A percentile compares a stretch with the other conserved stretches of the same genome.
These are phyloP conservation scores for Salvia splendens DNA, from an alignment of 257 asterid species.

Conservation along the genomic window DNA sequence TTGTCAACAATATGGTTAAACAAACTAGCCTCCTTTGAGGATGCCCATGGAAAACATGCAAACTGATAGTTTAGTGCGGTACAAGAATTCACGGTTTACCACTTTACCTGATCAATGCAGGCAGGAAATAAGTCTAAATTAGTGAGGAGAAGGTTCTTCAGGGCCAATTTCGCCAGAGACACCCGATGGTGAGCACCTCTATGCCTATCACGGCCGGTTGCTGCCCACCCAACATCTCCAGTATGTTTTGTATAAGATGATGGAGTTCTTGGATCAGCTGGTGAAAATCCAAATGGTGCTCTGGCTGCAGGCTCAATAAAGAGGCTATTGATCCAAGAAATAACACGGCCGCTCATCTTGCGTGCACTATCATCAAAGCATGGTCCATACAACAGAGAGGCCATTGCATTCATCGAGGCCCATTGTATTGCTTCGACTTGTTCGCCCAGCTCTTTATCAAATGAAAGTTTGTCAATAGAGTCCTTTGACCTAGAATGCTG, in stretches of 20 bases:
- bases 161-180: slow-evolving; percentile 87
- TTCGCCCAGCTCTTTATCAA: slow-evolving; percentile 89
- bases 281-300: slow-evolving; percentile 97
- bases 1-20: slow-evolving; percentile 24
- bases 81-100: slow-evolving; percentile 40
- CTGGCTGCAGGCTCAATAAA: slow-evolving; percentile 97
- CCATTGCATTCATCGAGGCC: slow-evolving; percentile 99
- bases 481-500: slow-evolving; percentile 97
- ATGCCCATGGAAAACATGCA: slow-evolving; percentile 19
- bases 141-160: slow-evolving; percentile 91
- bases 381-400: slow-evolving; percentile 92
- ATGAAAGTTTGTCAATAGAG: slow-evolving; percentile 89
- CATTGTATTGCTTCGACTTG: slow-evolving; percentile 99
- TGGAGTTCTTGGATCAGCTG: slow-evolving; percentile 99
- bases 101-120: slow-evolving; percentile 95
- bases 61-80: slow-evolving; percentile 1
- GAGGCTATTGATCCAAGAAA: slow-evolving; percentile 97
- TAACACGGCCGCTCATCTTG: slow-evolving; percentile 98
- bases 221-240: slow-evolving; percentile 85
- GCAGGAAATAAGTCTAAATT: slow-evolving; percentile 98
- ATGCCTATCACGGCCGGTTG: slow-evolving; percentile 85
- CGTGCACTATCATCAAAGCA: slow-evolving; percentile 99
- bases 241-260: slow-evolving; percentile 68
- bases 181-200: slow-evolving; percentile 95
- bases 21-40: slow-evolving; percentile 12